These are phyloP conservation scores for Phytopythium litorale DNA, from an alignment of 352 stramenopile genomes.

Conservation along the genomic window DNA sequence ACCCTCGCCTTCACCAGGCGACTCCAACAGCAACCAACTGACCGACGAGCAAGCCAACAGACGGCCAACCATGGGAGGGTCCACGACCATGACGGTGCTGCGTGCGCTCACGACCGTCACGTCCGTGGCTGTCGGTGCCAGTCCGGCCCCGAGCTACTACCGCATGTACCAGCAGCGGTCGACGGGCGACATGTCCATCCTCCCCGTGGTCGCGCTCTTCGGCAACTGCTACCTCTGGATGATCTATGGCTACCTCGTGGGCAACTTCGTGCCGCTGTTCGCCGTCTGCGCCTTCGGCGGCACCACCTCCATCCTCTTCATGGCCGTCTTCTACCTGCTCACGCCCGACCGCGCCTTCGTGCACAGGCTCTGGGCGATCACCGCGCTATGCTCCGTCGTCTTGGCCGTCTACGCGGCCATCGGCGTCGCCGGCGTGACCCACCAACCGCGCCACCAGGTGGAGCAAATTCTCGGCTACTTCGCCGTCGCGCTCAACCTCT, in stretches of 20 bases:
- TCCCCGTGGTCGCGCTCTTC: slow-evolving; percentile 28
- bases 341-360: slow-evolving; percentile 18
- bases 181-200: slow-evolving; percentile 25
- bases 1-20: background rate
- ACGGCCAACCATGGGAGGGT: slow-evolving; percentile 2
- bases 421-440: slow-evolving; percentile 18
- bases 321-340: slow-evolving; percentile 24
- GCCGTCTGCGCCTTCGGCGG: slow-evolving; percentile 25
- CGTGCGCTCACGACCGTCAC: slow-evolving; percentile 26
- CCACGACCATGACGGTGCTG: slow-evolving; percentile 9
- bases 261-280: slow-evolving; percentile 30
- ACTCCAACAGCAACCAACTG: slow-evolving; percentile 3
- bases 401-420: slow-evolving; percentile 26
- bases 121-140: slow-evolving; percentile 26
- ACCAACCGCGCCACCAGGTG: slow-evolving; percentile 22
- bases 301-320: slow-evolving; percentile 20
- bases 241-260: slow-evolving; percentile 33
- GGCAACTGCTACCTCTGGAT: slow-evolving; percentile 33
- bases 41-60: too few relatives aligned
- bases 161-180: slow-evolving; percentile 24
- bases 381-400: slow-evolving; percentile 10
- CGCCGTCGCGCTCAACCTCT: slow-evolving; percentile 20
- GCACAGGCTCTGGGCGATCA: slow-evolving; percentile 17
- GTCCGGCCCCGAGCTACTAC: slow-evolving; percentile 25
- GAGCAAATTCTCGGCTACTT: slow-evolving; percentile 20